Evolutionary conservation across 306 rosid genomes (phyloP).

Genomic region (Cotoneaster glaucophyllus): DNA sequence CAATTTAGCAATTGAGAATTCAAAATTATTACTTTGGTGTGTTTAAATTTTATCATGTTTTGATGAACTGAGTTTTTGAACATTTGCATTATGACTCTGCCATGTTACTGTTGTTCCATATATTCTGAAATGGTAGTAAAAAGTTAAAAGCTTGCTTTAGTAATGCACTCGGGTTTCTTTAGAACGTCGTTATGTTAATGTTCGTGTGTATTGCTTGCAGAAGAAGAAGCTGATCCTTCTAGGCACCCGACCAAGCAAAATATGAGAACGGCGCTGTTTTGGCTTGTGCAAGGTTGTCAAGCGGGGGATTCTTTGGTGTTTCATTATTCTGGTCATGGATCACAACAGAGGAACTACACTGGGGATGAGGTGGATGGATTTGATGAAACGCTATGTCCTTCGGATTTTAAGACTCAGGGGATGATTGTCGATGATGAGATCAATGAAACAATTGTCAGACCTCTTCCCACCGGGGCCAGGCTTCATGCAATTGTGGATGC

Average conservation of each 20-base stretch:
- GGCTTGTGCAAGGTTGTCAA: constrained; percentile 43
- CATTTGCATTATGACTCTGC: too few species aligned
- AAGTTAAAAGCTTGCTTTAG: not conserved
- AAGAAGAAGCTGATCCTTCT: constrained; percentile 38
- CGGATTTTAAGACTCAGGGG: constrained; percentile 33
- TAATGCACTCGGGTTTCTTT: not conserved
- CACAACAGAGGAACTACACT: constrained; percentile 32
- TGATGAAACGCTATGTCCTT: constrained; percentile 43
- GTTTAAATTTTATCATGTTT: not conserved
- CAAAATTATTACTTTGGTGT: not conserved
- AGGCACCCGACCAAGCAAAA: constrained; percentile 31
- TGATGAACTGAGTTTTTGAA: too few species aligned
- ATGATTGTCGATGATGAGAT: constrained; percentile 49
- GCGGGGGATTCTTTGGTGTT: constrained; percentile 49
- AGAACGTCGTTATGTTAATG: not conserved
- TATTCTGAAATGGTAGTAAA: not conserved
- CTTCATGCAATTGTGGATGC: constrained; percentile 50
- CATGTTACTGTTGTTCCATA: too few species aligned
- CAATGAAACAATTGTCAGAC: constrained; percentile 35
- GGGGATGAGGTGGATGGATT: constrained; percentile 48
- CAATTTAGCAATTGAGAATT: too few species aligned
- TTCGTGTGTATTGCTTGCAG: constrained; percentile 15
- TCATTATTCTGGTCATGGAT: constrained; percentile 50
- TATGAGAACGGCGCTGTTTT: constrained; percentile 37
- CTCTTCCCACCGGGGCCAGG: constrained; percentile 40